Conservation (phyloP, 176 grass and related monocot genomes). For the Eremochloa ophiuroides region DNA sequence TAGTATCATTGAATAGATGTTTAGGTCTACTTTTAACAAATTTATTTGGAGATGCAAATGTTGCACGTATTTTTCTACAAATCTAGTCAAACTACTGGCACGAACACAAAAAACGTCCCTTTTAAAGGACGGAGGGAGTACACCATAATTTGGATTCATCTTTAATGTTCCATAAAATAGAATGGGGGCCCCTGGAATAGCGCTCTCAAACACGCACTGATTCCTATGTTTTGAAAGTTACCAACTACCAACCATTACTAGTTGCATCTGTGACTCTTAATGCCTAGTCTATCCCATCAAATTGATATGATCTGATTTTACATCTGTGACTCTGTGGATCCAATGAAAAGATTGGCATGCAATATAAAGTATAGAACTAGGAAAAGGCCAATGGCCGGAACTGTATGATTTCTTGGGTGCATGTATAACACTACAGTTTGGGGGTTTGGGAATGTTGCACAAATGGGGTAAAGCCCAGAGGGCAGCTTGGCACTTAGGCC, state of each 20-base stretch:
- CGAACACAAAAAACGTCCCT: too few species aligned
- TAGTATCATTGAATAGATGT: too few species aligned
- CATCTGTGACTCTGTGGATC: neutral
- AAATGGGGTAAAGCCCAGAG: too few species aligned
- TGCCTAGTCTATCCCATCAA: neutral
- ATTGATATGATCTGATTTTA: neutral
- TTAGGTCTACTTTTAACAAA: too few species aligned
- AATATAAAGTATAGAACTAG: neutral
- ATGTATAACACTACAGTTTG: neutral
- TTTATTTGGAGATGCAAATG: too few species aligned
- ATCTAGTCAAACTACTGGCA: too few species aligned
- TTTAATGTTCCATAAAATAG: neutral
- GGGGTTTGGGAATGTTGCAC: neutral
- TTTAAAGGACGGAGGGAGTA: too few species aligned
- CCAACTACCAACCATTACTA: neutral
- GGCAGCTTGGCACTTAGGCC: too few species aligned
- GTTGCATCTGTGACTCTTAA: neutral
- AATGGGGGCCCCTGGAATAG: neutral
- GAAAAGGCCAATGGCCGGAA: neutral
- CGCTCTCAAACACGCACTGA: neutral
- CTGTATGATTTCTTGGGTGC: neutral
- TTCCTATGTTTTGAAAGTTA: neutral
- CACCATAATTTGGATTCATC: neutral
- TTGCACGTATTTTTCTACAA: too few species aligned
- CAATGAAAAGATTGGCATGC: neutral